Evolutionary conservation across 805 yeast species (phyloP).

Genomic region (Metschnikowia peoriensis): DNA sequence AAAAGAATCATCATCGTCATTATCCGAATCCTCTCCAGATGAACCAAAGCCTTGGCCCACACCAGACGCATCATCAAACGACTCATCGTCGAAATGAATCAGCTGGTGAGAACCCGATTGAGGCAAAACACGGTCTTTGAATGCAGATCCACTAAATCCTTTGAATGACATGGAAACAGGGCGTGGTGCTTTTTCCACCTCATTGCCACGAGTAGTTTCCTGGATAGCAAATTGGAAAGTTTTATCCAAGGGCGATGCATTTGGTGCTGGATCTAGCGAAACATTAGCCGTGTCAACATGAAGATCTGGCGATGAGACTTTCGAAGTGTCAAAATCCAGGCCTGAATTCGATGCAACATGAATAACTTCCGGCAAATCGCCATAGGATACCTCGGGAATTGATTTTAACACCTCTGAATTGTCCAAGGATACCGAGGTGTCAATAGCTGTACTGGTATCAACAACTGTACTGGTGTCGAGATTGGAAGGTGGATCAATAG

Average conservation of each 20-base stretch:
- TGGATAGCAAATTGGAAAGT: constrained; percentile 14
- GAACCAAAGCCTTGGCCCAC: constrained; percentile 42
- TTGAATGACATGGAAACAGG: constrained; percentile 57
- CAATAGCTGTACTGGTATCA: constrained; percentile 7
- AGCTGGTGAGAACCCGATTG: constrained; percentile 41
- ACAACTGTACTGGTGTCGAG: constrained; percentile 1
- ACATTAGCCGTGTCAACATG: not conserved
- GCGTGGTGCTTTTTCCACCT: constrained; percentile 16
- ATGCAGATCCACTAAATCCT: constrained; percentile 60
- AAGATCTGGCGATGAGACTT: not conserved
- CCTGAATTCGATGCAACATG: not conserved
- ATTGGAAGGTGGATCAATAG: not conserved
- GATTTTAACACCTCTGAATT: not conserved
- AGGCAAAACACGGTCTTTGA: constrained; percentile 20
- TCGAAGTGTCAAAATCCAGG: constrained; percentile 5
- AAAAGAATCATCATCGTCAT: constrained; percentile 3
- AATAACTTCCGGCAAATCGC: not conserved
- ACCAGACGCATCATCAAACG: constrained; percentile 24
- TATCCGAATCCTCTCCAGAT: constrained; percentile 22
- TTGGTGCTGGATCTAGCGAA: constrained; percentile 4
- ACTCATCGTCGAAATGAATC: constrained; percentile 35
- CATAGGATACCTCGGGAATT: not conserved
- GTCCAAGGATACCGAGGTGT: constrained; percentile 2
- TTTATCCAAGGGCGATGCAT: constrained; percentile 12
- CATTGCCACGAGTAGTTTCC: not conserved